Conservation (phyloP, 345 rosid genomes). For the Corchorus capsularis region DNA sequence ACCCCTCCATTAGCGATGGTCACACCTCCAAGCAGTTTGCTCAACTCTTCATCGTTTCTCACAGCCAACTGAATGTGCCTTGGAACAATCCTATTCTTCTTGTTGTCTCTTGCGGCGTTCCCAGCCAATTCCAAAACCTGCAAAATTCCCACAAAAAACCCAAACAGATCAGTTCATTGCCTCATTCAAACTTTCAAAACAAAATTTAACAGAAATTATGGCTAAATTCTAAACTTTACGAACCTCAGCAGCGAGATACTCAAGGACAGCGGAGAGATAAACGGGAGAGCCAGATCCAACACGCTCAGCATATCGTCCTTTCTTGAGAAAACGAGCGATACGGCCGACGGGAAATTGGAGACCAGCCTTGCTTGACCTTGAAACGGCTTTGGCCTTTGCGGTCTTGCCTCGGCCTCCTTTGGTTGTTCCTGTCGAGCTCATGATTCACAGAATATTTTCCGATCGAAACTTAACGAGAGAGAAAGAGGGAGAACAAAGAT, state of each 20-base stretch:
- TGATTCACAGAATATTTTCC: slow-evolving; percentile 8
- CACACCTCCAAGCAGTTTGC: slow-evolving; percentile 66
- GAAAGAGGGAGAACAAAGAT: background rate
- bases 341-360: slow-evolving; percentile 81
- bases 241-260: slow-evolving; percentile 88
- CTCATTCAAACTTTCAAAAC: background rate
- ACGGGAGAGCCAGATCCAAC: slow-evolving; percentile 81
- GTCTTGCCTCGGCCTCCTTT: slow-evolving; percentile 66
- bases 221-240: background rate
- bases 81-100: slow-evolving; percentile 69
- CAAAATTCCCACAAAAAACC: background rate
- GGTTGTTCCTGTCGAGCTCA: slow-evolving; percentile 42
- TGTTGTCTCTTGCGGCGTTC: slow-evolving; percentile 79
- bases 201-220: too few species aligned
- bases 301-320: slow-evolving; percentile 67
- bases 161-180: background rate
- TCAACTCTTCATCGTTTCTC: slow-evolving; percentile 74
- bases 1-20: slow-evolving; percentile 84
- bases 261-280: slow-evolving; percentile 77
- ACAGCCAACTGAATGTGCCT: slow-evolving; percentile 81
- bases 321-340: slow-evolving; percentile 69
- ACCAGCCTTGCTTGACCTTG: slow-evolving; percentile 68
- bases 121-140: slow-evolving; percentile 80
- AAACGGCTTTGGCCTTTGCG: slow-evolving; percentile 57
- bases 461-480: background rate